These are phyloP conservation scores for Cadophora sp. DNA, from an alignment of 2,329 filamentous ascomycete genomes.

Conservation along the genomic window DNA sequence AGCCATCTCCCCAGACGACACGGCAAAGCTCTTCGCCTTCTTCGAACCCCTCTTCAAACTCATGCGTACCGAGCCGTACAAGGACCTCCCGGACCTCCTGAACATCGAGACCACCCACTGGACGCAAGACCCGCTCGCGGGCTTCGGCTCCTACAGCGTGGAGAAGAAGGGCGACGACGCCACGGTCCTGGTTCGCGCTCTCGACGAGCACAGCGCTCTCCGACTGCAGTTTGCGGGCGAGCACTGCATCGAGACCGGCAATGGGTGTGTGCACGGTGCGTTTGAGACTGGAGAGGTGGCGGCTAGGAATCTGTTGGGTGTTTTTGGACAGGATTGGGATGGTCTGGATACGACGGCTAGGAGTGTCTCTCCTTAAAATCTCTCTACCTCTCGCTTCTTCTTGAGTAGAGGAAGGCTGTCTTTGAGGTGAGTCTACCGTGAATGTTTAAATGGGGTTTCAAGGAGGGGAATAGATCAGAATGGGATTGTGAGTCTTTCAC, in stretches of 20 bases:
- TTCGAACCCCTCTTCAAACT: constrained; percentile 54
- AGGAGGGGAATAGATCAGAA: constrained; percentile 8
- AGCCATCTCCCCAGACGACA: constrained; percentile 46
- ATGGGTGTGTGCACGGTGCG: constrained; percentile 54
- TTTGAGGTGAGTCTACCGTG: constrained; percentile 14
- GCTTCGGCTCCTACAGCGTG: constrained; percentile 52
- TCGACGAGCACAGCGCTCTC: constrained; percentile 47
- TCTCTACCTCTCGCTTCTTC: not conserved
- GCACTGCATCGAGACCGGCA: constrained; percentile 49
- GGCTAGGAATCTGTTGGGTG: constrained; percentile 49
- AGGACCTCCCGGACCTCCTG: constrained; percentile 49
- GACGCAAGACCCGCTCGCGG: constrained; percentile 52
- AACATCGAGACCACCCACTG: constrained; percentile 53
- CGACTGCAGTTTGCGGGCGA: constrained; percentile 52
- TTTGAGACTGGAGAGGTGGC: constrained; percentile 52
- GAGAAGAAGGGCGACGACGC: constrained; percentile 54
- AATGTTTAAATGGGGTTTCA: not conserved
- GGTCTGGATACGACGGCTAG: constrained; percentile 40
- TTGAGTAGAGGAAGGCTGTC: not conserved
- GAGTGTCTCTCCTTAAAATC: constrained; percentile 31
- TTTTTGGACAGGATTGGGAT: constrained; percentile 48
- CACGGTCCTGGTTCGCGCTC: constrained; percentile 46
- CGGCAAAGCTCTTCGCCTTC: constrained; percentile 49
- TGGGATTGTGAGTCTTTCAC: constrained; percentile 13
- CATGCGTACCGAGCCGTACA: constrained; percentile 52